Percentiles rank a stretch among this genome's conserved stretches.
Evolutionary conservation across 192 early-diverging fungal species (phyloP).

Genomic region (Coemansia sp.): DNA sequence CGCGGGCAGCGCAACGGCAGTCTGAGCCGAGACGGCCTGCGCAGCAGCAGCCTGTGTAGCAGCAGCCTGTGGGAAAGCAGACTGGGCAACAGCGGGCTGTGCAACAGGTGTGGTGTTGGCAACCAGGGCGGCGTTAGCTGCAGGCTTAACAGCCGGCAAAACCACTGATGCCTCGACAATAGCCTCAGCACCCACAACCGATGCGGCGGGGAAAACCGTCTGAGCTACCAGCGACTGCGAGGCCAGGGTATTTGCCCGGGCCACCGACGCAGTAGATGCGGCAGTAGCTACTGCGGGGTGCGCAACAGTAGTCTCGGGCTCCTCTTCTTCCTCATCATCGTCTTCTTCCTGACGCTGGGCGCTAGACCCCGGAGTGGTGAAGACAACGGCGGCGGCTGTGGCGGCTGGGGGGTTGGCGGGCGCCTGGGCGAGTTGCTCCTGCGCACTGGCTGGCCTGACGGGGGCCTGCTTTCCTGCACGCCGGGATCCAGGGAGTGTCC

Average conservation of each 20-base stretch:
- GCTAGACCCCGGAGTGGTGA: background rate
- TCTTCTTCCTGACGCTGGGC: constrained; percentile 1
- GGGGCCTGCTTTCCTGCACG: constrained; percentile 31
- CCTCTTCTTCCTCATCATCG: constrained; percentile 2
- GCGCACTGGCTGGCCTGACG: constrained; percentile 6
- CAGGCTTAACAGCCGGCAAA: no score
- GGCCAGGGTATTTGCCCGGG: background rate
- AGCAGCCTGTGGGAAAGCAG: background rate
- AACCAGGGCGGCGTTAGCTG: background rate
- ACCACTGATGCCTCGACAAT: no score
- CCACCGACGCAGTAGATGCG: background rate
- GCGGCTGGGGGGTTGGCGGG: background rate
- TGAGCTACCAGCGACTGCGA: no score
- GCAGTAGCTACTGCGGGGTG: background rate
- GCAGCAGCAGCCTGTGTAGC: background rate
- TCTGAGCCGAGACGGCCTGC: background rate
- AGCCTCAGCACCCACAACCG: no score
- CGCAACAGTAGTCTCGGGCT: background rate
- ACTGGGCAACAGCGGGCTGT: background rate
- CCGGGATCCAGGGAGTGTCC: no score
- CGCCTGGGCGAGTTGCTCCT: background rate
- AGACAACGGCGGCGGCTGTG: background rate
- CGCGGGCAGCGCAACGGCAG: background rate
- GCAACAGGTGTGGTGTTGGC: background rate
- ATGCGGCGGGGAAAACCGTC: no score